phyloP scores from a whole-genome alignment of 208 protist genomes.

The Leishmania amazonensis region DNA sequence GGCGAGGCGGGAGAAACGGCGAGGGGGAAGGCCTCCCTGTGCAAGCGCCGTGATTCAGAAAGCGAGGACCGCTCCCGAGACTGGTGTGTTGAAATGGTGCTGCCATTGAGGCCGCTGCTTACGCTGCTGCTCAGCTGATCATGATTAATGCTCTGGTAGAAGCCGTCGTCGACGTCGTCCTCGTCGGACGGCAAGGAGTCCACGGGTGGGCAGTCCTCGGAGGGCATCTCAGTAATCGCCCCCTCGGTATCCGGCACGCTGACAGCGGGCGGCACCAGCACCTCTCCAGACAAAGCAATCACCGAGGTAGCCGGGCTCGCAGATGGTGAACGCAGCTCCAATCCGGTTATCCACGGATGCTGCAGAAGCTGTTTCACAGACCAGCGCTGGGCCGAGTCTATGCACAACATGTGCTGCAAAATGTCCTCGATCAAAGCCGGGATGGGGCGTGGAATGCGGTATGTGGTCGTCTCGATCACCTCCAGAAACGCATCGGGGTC shows the following conservation, averaged over 20 bases:
- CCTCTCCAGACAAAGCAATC: background rate
- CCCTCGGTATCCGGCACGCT: background rate
- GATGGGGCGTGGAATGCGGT: conserved; percentile 59
- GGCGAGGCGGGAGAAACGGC: background rate
- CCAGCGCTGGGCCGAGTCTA: conserved; percentile 70
- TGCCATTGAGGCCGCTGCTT: conserved; percentile 5
- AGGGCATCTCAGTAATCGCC: conserved; percentile 12
- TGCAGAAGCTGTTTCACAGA: conserved; percentile 77
- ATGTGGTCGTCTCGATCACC: conserved; percentile 57
- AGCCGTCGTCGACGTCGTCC: conserved; percentile 35
- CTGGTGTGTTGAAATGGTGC: conserved; percentile 1
- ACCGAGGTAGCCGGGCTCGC: conserved; percentile 1
- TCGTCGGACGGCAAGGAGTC: conserved; percentile 30
- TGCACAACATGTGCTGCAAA: conserved; percentile 73
- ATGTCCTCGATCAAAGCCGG: conserved; percentile 52
- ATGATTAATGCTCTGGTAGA: conserved; percentile 21
- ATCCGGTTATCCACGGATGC: conserved; percentile 67
- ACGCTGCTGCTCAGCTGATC: conserved; percentile 10
- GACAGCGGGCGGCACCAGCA: background rate
- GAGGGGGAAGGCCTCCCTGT: background rate
- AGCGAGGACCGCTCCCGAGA: background rate
- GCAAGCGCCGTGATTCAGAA: background rate
- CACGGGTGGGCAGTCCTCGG: conserved; percentile 19
- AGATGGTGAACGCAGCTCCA: conserved; percentile 15
- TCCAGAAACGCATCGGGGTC: conserved; percentile 63